These are phyloP conservation scores for Penicillium frequentans DNA, from an alignment of 2,329 filamentous ascomycete species.

Conservation along the genomic window DNA sequence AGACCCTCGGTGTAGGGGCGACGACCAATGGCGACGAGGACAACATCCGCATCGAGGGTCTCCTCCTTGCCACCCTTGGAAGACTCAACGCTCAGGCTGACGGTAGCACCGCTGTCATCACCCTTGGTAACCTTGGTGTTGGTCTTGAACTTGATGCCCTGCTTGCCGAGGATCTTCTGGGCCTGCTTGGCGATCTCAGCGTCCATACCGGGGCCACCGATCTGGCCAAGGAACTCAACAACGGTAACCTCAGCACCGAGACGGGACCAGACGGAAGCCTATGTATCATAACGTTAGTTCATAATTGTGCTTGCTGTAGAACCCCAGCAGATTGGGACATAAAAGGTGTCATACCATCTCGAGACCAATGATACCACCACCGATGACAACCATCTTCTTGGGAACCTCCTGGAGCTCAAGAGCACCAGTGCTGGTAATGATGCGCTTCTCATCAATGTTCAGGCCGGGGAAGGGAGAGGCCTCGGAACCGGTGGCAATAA, in stretches of 20 bases:
- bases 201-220: slow-evolving; percentile 98
- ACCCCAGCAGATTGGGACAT: not conserved
- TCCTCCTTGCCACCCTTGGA: slow-evolving; percentile 96
- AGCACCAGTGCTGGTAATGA: slow-evolving; percentile 94
- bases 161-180: slow-evolving; percentile 92
- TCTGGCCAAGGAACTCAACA: slow-evolving; percentile 93
- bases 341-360: slow-evolving; percentile 71
- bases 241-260: slow-evolving; percentile 93
- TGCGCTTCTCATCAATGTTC: slow-evolving; percentile 94
- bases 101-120: slow-evolving; percentile 72
- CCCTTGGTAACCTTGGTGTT: slow-evolving; percentile 91
- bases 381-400: slow-evolving; percentile 95
- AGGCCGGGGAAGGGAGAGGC: slow-evolving; percentile 94
- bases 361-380: slow-evolving; percentile 96
- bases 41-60: slow-evolving; percentile 87
- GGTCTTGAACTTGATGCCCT: slow-evolving; percentile 97
- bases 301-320: not conserved
- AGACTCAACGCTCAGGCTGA: slow-evolving; percentile 84
- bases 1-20: slow-evolving; percentile 91
- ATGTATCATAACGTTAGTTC: slow-evolving; percentile 10
- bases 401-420: slow-evolving; percentile 87
- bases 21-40: slow-evolving; percentile 94
- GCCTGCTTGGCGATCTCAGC: slow-evolving; percentile 84
- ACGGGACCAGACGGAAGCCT: slow-evolving; percentile 91
- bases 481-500: slow-evolving; percentile 95